phyloP scores from a whole-genome alignment of 805 yeast species.

The Candida nitratophila region DNA sequence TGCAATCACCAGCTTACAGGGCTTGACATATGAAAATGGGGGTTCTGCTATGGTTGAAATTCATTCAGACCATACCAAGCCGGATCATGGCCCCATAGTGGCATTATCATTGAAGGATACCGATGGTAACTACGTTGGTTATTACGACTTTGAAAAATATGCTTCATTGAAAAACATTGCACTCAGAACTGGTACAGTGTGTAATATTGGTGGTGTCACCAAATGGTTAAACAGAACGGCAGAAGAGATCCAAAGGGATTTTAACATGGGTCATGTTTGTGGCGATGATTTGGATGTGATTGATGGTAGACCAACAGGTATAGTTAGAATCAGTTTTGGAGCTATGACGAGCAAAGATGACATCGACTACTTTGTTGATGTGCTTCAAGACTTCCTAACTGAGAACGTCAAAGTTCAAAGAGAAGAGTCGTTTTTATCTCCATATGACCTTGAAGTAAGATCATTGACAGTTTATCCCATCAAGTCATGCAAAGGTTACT shows the following conservation, averaged over 20 bases:
- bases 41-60: conserved; percentile 20
- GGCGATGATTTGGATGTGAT: conserved; percentile 35
- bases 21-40: conserved; percentile 10
- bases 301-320: conserved; percentile 33
- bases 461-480: conserved; percentile 31
- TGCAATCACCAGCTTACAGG: conserved; percentile 15
- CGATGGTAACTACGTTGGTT: conserved; percentile 26
- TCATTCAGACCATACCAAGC: conserved; percentile 7
- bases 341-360: conserved; percentile 29
- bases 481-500: conserved; percentile 33
- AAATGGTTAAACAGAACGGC: conserved; percentile 19
- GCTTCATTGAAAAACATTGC: conserved; percentile 24
- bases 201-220: conserved; percentile 34
- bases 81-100: conserved; percentile 30
- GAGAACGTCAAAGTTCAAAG: not conserved
- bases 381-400: conserved; percentile 19
- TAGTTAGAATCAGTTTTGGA: conserved; percentile 33
- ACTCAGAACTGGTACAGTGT: conserved; percentile 35
- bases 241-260: conserved; percentile 22
- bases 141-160: conserved; percentile 30
- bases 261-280: conserved; percentile 32
- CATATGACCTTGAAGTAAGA: conserved; percentile 8
- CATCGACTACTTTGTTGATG: conserved; percentile 22
- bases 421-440: not conserved
- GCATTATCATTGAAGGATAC: conserved; percentile 25